Percentiles rank a stretch among this genome's conserved stretches.
Conservation (phyloP, 768 basidiomycete genomes). For the Tricholoma furcatifolium region DNA sequence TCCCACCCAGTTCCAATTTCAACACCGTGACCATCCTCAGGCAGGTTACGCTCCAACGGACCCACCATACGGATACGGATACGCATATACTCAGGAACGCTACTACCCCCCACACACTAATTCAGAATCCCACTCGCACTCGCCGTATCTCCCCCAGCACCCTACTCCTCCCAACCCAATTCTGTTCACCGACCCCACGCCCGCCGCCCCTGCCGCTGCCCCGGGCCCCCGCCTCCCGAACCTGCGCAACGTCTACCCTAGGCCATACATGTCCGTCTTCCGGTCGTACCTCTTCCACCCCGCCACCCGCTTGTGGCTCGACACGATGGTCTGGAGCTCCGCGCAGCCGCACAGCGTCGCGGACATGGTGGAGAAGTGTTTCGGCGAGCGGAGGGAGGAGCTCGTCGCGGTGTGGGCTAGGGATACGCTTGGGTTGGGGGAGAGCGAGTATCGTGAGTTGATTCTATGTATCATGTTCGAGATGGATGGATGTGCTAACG, state of each 20-base stretch:
- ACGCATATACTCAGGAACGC: too few species aligned
- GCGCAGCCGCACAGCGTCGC: conserved; percentile 78
- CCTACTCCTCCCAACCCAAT: too few species aligned
- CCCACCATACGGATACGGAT: too few species aligned
- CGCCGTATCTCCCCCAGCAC: not conserved
- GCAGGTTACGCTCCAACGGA: too few species aligned
- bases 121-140: not conserved
- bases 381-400: conserved; percentile 39
- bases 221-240: conserved; percentile 13
- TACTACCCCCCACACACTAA: too few species aligned
- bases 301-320: conserved; percentile 63
- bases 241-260: conserved; percentile 45
- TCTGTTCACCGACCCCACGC: not conserved
- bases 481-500: not conserved
- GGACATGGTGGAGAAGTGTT: conserved; percentile 69
- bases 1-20: too few species aligned
- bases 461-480: not conserved
- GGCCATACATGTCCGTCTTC: conserved; percentile 69
- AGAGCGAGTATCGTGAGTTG: conserved; percentile 63
- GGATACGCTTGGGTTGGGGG: conserved; percentile 68
- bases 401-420: conserved; percentile 77
- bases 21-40: too few species aligned
- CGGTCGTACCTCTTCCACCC: conserved; percentile 61
- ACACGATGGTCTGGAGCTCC: conserved; percentile 88
- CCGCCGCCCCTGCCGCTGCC: not conserved